Percentiles rank a stretch among this genome's conserved stretches.
Conservation (phyloP, 768 basidiomycete genomes). For the Suillus cothurnatus region DNA sequence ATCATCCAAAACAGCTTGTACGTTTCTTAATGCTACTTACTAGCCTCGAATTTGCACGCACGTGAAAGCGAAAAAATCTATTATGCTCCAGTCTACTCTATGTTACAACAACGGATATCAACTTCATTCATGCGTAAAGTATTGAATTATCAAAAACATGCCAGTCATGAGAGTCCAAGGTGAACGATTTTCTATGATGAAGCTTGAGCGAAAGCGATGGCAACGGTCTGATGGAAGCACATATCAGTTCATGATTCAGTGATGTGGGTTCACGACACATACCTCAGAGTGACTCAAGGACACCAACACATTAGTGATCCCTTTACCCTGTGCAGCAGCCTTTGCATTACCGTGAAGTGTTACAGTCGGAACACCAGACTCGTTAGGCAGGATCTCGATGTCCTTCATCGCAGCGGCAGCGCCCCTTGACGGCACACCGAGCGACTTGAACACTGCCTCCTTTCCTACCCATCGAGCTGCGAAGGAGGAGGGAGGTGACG, state of each 20-base stretch:
- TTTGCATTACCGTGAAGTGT: constrained; percentile 79
- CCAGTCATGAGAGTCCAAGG: background rate
- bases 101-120: constrained; percentile 6
- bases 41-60: background rate
- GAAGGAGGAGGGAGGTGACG: constrained; percentile 86
- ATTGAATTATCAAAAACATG: constrained; percentile 2
- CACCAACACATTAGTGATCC: constrained; percentile 73
- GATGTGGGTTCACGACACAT: constrained; percentile 32
- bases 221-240: constrained; percentile 58
- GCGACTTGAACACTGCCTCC: constrained; percentile 96
- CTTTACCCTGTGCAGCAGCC: constrained; percentile 68
- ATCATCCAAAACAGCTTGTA: constrained; percentile 54
- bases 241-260: constrained; percentile 19
- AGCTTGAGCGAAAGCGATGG: constrained; percentile 88
- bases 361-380: constrained; percentile 79
- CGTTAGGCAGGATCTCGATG: constrained; percentile 88
- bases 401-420: constrained; percentile 96
- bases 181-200: constrained; percentile 25
- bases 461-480: constrained; percentile 98
- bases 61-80: constrained; percentile 11
- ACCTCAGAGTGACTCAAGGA: constrained; percentile 95
- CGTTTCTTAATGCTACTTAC: background rate
- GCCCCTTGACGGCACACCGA: constrained; percentile 87
- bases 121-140: constrained; percentile 4
- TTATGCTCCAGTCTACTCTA: constrained; percentile 13